Evolutionary conservation across 164 flowering plant species (phyloP), one percentile per base, ranked within the genome.

Genomic region (Vitis rotundifolia): DNA sequence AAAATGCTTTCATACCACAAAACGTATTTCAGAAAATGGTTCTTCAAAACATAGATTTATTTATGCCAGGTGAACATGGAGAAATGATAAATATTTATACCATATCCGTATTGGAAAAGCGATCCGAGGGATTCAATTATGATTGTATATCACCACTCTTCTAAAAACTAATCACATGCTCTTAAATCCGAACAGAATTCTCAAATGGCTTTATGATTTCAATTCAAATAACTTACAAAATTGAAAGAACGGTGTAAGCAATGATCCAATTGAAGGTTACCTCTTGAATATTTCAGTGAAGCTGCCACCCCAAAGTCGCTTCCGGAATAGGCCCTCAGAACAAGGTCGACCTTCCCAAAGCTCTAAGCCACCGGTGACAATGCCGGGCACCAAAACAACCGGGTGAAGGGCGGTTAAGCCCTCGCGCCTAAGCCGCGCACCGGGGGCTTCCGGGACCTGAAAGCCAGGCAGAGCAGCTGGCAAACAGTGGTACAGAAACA

Each of bases 341-440:
- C 97, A 91, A 51, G 97, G 86, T 72, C 70, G 71, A 49, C 93
- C 93, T 69, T 89, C 91, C 93, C 93, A 87, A 11, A 89, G 82
- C 83, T 89, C 91, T 2, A 89, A 77, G 10, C 93, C 91, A 5
- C 89, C 89, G 15, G 91, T 89, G 66, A 89, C 83, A 67, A 87
- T 84, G 70, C 93, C 93, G 9, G 91, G 91, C 59, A 89, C 86
- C 76, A 89, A 73, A 67, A 89, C 83, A 1, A 89, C 89, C 0
- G 93, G 93, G 72, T 89, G 93, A 28, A 69, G 76, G 4, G 87
- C 85, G 2, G 69, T 73, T 51, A 89, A 49, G 28, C 92, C 92
- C 71, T 87, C 87, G 2, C 78, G 67, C 57, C 76, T 78, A 5
- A 88, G 85, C 83, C 83, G 71, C 0, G 56, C 48, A 2, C 97